These are phyloP conservation scores for Physcia stellaris DNA, from an alignment of 495 filamentous ascomycete species.

Conservation along the genomic window DNA sequence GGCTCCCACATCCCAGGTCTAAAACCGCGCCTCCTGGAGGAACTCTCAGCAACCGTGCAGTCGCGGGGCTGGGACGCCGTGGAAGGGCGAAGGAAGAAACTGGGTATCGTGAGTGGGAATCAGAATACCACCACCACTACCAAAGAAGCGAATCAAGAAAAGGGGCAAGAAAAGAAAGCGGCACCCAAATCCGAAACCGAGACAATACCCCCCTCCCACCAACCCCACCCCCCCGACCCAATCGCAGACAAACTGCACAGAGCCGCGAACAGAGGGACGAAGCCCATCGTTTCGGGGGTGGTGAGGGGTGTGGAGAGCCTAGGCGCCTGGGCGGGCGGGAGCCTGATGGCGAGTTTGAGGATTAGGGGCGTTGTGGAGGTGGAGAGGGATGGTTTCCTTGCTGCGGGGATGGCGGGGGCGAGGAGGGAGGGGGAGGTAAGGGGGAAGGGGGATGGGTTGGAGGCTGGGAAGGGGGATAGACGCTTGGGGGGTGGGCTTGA, in stretches of 20 bases:
- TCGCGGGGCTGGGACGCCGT: conserved; percentile 66
- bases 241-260: conserved; percentile 49
- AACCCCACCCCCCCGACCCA: conserved; percentile 40
- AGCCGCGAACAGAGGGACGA: conserved; percentile 31
- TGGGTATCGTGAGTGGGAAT: conserved; percentile 30
- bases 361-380: conserved; percentile 68
- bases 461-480: conserved; percentile 66
- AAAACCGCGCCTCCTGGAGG: conserved; percentile 62
- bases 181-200: conserved; percentile 14
- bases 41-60: conserved; percentile 50
- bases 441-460: conserved; percentile 38
- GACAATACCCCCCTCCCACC: conserved; percentile 30
- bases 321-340: conserved; percentile 81
- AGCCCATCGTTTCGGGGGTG: conserved; percentile 37
- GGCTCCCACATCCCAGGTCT: conserved; percentile 69
- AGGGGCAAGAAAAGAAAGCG: conserved; percentile 4
- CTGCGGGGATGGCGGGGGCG: conserved; percentile 61
- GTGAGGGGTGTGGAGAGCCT: conserved; percentile 69
- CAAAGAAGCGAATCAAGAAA: neutral
- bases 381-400: conserved; percentile 72
- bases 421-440: conserved; percentile 50
- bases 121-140: conserved; percentile 3
- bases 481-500: conserved; percentile 65
- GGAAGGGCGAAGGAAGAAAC: conserved; percentile 38
- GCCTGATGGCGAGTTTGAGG: conserved; percentile 64